phyloP scores from a whole-genome alignment of 129 eudicot species.

The Oenanthe sinensis region DNA sequence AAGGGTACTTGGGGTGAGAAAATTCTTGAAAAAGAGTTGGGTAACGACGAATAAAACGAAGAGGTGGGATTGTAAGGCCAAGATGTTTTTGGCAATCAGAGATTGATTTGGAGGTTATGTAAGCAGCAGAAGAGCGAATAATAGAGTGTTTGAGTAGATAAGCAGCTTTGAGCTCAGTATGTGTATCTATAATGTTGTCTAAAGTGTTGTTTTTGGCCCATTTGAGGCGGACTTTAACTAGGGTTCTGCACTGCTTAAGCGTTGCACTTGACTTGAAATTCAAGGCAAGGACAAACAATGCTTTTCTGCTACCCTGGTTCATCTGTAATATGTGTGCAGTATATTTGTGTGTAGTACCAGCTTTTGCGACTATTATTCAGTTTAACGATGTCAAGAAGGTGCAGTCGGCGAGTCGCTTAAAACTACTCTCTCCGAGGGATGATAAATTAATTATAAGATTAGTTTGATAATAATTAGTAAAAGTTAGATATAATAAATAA shows the following conservation, averaged over 20 bases:
- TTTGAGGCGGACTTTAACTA: constrained; percentile 42
- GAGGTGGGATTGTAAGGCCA: constrained; percentile 77
- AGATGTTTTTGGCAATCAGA: constrained; percentile 24
- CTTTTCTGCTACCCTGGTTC: not conserved
- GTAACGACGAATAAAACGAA: constrained; percentile 82
- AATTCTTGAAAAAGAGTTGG: constrained; percentile 70
- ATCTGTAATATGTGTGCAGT: not conserved
- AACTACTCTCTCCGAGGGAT: too few relatives aligned
- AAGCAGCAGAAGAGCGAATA: not conserved
- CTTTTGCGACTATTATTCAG: not conserved
- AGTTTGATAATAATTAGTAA: too few relatives aligned
- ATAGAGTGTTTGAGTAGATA: not conserved
- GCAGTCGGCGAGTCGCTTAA: too few relatives aligned
- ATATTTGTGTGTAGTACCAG: not conserved
- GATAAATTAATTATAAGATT: too few relatives aligned
- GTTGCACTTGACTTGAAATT: not conserved
- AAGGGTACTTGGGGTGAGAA: constrained; percentile 66
- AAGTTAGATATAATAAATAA: too few relatives aligned
- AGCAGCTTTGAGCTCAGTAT: constrained; percentile 43
- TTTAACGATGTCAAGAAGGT: too few relatives aligned
- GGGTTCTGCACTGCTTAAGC: constrained; percentile 9
- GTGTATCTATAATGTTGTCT: constrained; percentile 74
- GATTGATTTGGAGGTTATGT: constrained; percentile 1
- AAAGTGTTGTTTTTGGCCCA: constrained; percentile 61
- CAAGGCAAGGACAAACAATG: not conserved